phyloP scores from a whole-genome alignment of 83 land plant species.

The Thuja plicata region DNA sequence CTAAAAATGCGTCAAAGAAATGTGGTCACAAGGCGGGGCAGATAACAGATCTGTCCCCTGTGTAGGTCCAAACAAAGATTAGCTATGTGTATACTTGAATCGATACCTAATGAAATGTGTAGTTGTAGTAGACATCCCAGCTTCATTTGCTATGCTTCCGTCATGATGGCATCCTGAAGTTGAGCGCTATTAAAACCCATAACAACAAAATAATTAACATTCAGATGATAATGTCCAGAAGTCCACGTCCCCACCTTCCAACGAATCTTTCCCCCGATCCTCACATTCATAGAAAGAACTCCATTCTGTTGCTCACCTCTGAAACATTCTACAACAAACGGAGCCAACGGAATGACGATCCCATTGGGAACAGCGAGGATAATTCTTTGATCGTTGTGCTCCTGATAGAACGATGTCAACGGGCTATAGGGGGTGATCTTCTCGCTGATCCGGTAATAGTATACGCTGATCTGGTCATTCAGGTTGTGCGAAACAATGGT shows the following conservation, averaged over 20 bases:
- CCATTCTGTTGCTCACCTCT: not conserved
- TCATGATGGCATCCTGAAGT: no score
- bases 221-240: not conserved
- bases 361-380: slow-evolving; percentile 46
- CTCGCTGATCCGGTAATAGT: slow-evolving; percentile 52
- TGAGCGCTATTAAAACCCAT: not conserved
- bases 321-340: not conserved
- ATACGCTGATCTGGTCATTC: slow-evolving; percentile 20
- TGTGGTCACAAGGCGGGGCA: no score
- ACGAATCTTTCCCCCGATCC: not conserved
- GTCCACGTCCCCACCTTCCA: not conserved
- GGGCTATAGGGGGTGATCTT: slow-evolving; percentile 36
- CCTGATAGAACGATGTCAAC: slow-evolving; percentile 37
- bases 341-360: slow-evolving; percentile 31
- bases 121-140: no score
- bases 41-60: no score
- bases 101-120: no score
- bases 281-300: not conserved
- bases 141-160: no score
- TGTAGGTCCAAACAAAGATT: no score
- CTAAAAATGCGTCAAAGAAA: no score
- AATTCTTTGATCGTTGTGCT: slow-evolving; percentile 36
- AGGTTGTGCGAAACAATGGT: slow-evolving; percentile 45
- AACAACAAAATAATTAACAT: not conserved
- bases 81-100: no score